Evolutionary conservation across 2,329 filamentous ascomycete species (phyloP).

Genomic region (Fusarium heterosporum): DNA sequence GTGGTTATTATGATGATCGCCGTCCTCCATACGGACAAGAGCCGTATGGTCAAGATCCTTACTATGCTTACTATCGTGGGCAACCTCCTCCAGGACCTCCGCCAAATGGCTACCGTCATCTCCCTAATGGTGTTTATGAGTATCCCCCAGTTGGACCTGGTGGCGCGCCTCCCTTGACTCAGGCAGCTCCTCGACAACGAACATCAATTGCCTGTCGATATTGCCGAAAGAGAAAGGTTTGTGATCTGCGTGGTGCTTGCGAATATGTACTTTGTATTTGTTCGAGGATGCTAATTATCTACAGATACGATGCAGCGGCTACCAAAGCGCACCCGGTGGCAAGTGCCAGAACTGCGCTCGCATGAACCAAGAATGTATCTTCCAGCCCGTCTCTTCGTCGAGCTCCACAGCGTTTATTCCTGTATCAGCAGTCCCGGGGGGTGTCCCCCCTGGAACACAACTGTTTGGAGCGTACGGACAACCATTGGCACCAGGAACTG

Average conservation of each 20-base stretch:
- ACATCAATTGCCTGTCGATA: constrained; percentile 72
- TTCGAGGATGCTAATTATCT: constrained; percentile 22
- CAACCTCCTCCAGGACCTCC: constrained; percentile 47
- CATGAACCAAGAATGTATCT: constrained; percentile 71
- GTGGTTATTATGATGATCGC: constrained; percentile 53
- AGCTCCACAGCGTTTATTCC: constrained; percentile 69
- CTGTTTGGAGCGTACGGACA: constrained; percentile 70
- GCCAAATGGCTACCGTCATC: constrained; percentile 48
- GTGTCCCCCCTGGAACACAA: constrained; percentile 66
- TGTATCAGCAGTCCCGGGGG: constrained; percentile 68
- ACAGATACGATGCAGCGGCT: constrained; percentile 71
- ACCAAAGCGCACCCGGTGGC: constrained; percentile 68
- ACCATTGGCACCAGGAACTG: constrained; percentile 57
- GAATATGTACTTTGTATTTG: not conserved
- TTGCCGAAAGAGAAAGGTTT: constrained; percentile 71
- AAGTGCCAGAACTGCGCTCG: constrained; percentile 72
- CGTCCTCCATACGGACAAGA: constrained; percentile 52
- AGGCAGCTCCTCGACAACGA: constrained; percentile 67
- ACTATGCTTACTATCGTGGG: constrained; percentile 50
- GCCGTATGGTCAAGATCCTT: constrained; percentile 51
- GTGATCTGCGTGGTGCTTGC: constrained; percentile 3
- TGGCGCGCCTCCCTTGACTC: constrained; percentile 55
- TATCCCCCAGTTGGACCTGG: constrained; percentile 53
- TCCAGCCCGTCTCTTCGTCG: constrained; percentile 68
- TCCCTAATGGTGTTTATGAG: constrained; percentile 48